phyloP scores from a whole-genome alignment of 2,329 filamentous ascomycete genomes.

The Fusarium keratoplasticum region DNA sequence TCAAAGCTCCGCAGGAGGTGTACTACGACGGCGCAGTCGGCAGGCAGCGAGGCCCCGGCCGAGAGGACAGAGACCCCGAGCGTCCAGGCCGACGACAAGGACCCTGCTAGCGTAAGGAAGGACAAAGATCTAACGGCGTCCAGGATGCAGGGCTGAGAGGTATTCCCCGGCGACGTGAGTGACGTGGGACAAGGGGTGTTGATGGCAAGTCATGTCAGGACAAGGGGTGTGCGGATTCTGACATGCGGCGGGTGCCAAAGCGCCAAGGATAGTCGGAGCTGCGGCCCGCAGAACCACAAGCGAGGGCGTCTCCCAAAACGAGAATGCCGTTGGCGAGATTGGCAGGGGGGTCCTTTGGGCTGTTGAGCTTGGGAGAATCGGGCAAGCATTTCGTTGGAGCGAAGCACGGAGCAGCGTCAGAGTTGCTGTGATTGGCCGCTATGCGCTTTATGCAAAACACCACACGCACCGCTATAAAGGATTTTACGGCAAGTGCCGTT shows the following conservation, averaged over 20 bases:
- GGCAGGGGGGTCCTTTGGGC: conserved; percentile 28
- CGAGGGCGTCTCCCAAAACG: conserved; percentile 14
- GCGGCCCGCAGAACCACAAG: conserved; percentile 32
- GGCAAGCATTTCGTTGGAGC: conserved; percentile 5
- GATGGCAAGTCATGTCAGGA: background rate
- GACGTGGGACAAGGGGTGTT: background rate
- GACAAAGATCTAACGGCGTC: conserved; percentile 27
- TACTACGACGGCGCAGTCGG: background rate
- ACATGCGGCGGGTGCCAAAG: background rate
- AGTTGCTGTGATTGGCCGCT: background rate
- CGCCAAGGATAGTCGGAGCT: conserved; percentile 20
- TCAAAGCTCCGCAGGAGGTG: background rate
- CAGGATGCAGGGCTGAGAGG: background rate
- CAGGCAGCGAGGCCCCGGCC: conserved; percentile 2
- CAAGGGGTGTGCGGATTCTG: conserved; percentile 11
- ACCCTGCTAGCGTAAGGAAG: conserved; percentile 3
- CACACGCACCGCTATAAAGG: background rate
- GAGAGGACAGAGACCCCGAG: background rate
- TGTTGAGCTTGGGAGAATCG: conserved; percentile 7
- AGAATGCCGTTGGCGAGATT: conserved; percentile 35
- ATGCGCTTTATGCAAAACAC: conserved; percentile 2
- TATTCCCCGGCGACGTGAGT: background rate
- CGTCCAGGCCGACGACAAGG: background rate
- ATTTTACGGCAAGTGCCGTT: background rate
- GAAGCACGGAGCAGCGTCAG: background rate